Evolutionary conservation across 148 eudicot genomes (phyloP).

Genomic region (Vaccinium myrtillus): DNA sequence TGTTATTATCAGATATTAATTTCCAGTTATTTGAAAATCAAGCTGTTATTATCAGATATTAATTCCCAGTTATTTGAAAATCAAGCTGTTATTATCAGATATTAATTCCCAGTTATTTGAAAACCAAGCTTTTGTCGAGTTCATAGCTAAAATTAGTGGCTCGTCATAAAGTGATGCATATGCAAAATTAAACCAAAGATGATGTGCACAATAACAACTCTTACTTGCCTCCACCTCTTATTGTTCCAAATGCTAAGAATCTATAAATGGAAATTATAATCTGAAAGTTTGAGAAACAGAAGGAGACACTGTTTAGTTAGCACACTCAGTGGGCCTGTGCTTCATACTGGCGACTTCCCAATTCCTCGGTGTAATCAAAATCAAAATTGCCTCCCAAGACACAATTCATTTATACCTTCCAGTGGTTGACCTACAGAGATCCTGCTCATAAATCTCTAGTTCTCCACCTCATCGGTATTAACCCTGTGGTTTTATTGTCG

Average conservation of each 20-base stretch:
- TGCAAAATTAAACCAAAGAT: background rate
- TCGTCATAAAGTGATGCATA: background rate
- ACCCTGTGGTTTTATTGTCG: background rate
- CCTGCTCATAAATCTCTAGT: background rate
- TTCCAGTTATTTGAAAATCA: background rate
- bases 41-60: too few species aligned
- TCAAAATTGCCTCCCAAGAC: background rate
- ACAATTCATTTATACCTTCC: background rate
- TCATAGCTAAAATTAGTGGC: background rate
- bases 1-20: background rate
- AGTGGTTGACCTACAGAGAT: background rate
- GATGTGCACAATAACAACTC: background rate
- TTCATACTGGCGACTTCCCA: background rate
- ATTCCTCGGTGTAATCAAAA: background rate
- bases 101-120: too few species aligned
- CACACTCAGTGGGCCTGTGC: background rate
- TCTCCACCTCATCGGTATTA: background rate
- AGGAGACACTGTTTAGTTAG: background rate
- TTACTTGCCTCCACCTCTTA: constrained; percentile 1
- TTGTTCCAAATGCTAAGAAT: background rate
- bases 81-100: too few species aligned
- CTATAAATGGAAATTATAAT: background rate
- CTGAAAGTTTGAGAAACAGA: background rate
- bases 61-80: too few species aligned
- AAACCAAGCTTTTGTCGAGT: too few species aligned